Evolutionary conservation across 352 stramenopile species (phyloP).

Genomic region (Phytophthora sojae): DNA sequence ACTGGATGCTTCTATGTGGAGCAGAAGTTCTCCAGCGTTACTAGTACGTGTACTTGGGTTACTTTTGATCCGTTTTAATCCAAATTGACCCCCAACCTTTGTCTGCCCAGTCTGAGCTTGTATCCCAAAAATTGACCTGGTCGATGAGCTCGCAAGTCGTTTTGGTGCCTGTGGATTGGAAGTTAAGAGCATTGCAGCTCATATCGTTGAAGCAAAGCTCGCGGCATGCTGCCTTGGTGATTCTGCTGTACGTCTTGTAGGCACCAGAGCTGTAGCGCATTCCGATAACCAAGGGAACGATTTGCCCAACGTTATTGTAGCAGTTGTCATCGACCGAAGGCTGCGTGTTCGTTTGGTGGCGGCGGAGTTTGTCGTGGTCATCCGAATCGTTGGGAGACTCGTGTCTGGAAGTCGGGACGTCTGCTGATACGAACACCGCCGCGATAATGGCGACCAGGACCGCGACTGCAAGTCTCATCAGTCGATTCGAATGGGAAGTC

Average conservation of each 20-base stretch:
- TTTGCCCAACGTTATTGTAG: not conserved
- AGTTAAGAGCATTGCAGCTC: not conserved
- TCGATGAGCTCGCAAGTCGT: not conserved
- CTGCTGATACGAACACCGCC: not conserved
- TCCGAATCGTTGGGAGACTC: too few species aligned
- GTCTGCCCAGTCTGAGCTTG: not conserved
- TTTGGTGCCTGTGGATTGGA: not conserved
- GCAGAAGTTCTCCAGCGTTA: too few species aligned
- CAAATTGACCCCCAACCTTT: not conserved
- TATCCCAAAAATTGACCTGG: not conserved
- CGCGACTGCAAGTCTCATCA: not conserved
- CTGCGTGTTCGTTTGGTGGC: not conserved
- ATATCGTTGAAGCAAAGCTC: not conserved
- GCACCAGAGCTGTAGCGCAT: not conserved
- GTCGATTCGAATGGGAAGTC: not conserved
- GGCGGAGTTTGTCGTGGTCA: too few species aligned
- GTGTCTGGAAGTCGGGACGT: not conserved
- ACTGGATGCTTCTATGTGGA: too few species aligned
- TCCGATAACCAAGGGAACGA: not conserved
- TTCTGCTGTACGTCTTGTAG: not conserved
- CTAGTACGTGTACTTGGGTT: too few species aligned
- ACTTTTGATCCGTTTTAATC: too few species aligned
- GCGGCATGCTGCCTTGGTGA: not conserved
- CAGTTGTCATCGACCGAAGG: not conserved
- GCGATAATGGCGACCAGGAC: not conserved